Evolutionary conservation across 2,329 filamentous ascomycete species (phyloP), one percentile per base, ranked within the genome.

Genomic region (Pestalotiopsis sp.): DNA sequence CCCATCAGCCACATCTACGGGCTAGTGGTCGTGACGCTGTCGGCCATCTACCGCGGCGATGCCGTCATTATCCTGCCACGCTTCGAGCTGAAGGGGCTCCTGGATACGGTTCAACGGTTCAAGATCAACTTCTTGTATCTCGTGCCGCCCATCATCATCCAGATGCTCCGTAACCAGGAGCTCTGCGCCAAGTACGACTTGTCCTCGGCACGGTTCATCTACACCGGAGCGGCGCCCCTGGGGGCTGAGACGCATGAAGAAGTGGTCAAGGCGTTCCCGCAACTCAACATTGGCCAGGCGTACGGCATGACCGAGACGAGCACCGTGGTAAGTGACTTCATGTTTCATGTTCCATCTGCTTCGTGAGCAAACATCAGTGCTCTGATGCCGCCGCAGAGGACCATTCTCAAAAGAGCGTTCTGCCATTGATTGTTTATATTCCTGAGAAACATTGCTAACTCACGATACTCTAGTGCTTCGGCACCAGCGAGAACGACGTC

Each of bases 1-100:
- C 92, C 92, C 0, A 87, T 93, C 74, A 94, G 91, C 70, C 93
- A 96, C 76, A 95, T 94, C 70, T 95, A 94, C 75, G 89, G 87
- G 1, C 81, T 96, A 12, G 87, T 95, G 3, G 89, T 94, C 5
- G 89, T 93, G 67, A 89, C 87, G 39, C 91, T 94, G 75, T 79
- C 84, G 0, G 86, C 85, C 11, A 81, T 87, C 0, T 96, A 90
- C 74, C 86, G 91, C 11, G 93, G 94, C 6, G 93, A 96, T 71
- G 87, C 88, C 67, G 85, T 91, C 1, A 84, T 95, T 52, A 85
- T 95, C 4, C 81, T 96, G 52, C 90, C 86, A 20, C 92, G 91
- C 72, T 96, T 95, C 74, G 92, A 95, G 68, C 84, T 95, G 66
- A 81, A 84, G 23, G 80, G 82, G 0, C 89, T 89, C 52, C 81